Conservation (phyloP, 78 protist genomes). For the Capsaspora owczarzaki region DNA sequence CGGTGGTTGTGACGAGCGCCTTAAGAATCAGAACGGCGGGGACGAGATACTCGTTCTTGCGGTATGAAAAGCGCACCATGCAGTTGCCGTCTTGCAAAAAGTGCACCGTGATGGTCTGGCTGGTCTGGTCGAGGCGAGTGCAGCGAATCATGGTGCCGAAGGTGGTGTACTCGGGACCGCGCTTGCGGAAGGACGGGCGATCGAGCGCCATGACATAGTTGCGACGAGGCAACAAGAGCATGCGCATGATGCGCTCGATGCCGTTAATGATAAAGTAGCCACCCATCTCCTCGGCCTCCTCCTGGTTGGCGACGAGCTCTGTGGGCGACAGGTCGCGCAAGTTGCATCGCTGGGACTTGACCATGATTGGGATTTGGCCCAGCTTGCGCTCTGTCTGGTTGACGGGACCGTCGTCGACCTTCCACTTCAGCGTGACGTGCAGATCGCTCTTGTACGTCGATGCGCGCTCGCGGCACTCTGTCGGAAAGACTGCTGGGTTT, state of each 20-base stretch:
- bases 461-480: conserved; percentile 24
- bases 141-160: conserved; percentile 75
- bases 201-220: conserved; percentile 46
- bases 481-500: neutral
- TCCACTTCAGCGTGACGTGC: neutral
- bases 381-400: neutral
- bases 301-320: neutral
- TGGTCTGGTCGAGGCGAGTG: conserved; percentile 69
- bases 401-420: neutral
- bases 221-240: conserved; percentile 71
- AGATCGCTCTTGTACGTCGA: neutral
- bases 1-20: conserved; percentile 52
- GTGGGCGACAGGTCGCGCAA: neutral
- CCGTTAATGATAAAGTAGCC: conserved; percentile 93
- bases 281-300: conserved; percentile 64
- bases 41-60: conserved; percentile 74
- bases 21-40: conserved; percentile 66
- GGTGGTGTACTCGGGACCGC: conserved; percentile 78
- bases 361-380: conserved; percentile 24
- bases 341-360: conserved; percentile 14
- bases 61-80: conserved; percentile 52
- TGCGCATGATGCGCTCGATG: conserved; percentile 76
- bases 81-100: conserved; percentile 63
- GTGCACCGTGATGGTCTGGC: conserved; percentile 70
- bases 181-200: conserved; percentile 57